A percentile compares a stretch with the other conserved stretches of the same genome.
Evolutionary conservation across 345 rosid genomes (phyloP).

Genomic region (Aegle marmelos): DNA sequence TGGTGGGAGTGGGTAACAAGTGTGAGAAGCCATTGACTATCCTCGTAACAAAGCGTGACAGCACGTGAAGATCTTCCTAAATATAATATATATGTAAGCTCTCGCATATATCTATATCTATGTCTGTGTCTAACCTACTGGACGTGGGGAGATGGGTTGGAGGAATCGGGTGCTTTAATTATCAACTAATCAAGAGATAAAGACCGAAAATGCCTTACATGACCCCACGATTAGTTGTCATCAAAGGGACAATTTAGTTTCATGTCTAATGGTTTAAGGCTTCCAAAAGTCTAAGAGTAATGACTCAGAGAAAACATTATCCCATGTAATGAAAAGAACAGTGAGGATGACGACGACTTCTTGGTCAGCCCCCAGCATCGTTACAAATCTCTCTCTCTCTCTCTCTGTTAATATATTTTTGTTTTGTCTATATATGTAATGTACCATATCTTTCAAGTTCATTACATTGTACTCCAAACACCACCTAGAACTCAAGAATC

Average conservation of each 20-base stretch:
- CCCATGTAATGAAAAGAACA: background rate
- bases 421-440: background rate
- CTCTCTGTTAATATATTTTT: too few relatives aligned
- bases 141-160: background rate
- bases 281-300: background rate
- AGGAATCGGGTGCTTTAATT: conserved; percentile 24
- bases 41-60: background rate
- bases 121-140: too few relatives aligned
- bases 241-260: background rate
- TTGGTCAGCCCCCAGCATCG: background rate
- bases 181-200: conserved; percentile 18
- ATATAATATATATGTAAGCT: background rate
- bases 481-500: background rate
- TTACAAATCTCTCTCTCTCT: too few relatives aligned
- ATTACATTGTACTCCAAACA: background rate
- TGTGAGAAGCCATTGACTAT: background rate
- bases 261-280: background rate
- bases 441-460: background rate
- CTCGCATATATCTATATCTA: too few relatives aligned
- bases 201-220: background rate
- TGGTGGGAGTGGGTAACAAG: background rate
- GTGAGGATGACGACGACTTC: background rate
- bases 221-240: conserved; percentile 5
- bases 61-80: background rate
- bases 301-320: background rate